Percentiles rank a stretch among this genome's conserved stretches.
These are phyloP conservation scores for Solanum corneliomulleri DNA, from an alignment of 257 asterid genomes.

Conservation along the genomic window DNA sequence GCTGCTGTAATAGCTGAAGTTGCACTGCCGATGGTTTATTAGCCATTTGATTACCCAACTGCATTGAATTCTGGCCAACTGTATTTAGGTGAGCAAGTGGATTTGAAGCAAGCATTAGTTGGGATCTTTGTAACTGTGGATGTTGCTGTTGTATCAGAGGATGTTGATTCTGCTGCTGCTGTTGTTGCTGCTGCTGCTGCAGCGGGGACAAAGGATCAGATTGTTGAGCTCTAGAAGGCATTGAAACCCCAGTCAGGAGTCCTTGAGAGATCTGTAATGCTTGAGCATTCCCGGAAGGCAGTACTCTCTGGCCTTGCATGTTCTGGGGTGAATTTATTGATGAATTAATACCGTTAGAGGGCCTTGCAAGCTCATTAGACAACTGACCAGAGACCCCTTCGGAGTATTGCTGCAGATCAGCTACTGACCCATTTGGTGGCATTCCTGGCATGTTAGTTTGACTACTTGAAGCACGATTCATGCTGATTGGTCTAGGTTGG, in stretches of 20 bases:
- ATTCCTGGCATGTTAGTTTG: constrained; percentile 38
- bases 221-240: constrained; percentile 61
- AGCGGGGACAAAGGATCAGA: constrained; percentile 42
- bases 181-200: constrained; percentile 25
- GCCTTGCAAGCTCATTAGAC: constrained; percentile 37
- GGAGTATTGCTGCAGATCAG: constrained; percentile 59
- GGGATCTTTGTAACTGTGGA: constrained; percentile 69
- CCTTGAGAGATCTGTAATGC: constrained; percentile 76
- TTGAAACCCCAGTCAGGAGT: constrained; percentile 36
- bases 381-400: constrained; percentile 52
- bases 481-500: constrained; percentile 50
- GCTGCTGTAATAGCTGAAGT: constrained; percentile 61
- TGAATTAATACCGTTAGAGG: constrained; percentile 32
- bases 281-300: constrained; percentile 57
- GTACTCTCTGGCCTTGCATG: constrained; percentile 45
- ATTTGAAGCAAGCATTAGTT: constrained; percentile 53
- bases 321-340: constrained; percentile 38
- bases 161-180: constrained; percentile 31
- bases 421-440: constrained; percentile 18
- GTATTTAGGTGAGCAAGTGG: constrained; percentile 54
- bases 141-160: constrained; percentile 39
- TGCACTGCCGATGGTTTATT: constrained; percentile 45
- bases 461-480: constrained; percentile 22
- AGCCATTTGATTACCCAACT: constrained; percentile 44
- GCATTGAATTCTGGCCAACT: constrained; percentile 57